These are phyloP conservation scores for Gonium pectorale DNA, from an alignment of 139 green algal genomes.

Conservation along the genomic window DNA sequence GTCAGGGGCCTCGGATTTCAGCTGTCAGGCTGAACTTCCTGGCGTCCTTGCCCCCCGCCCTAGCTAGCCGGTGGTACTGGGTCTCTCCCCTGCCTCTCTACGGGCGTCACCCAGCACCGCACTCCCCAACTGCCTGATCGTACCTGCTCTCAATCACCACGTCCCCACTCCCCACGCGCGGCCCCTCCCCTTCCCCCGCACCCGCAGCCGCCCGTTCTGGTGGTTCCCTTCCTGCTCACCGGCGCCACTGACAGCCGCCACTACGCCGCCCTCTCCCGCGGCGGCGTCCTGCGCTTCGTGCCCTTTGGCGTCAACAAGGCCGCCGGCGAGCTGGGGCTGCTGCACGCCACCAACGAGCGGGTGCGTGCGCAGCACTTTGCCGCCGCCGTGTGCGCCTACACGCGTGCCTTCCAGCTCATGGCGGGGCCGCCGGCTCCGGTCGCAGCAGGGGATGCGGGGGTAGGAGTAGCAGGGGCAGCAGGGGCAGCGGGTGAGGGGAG, in stretches of 20 bases:
- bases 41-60: too few species aligned
- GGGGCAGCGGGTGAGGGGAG: background rate
- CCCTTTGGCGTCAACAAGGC: conserved; percentile 51
- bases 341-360: conserved; percentile 81
- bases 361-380: conserved; percentile 47
- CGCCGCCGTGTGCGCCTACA: conserved; percentile 61
- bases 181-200: background rate
- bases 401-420: conserved; percentile 42
- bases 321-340: conserved; percentile 52
- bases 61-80: too few species aligned
- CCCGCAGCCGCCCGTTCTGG: conserved; percentile 3
- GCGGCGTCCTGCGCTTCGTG: conserved; percentile 70
- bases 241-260: conserved; percentile 69
- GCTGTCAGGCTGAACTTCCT: too few species aligned
- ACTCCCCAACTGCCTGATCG: too few species aligned
- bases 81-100: too few species aligned
- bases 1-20: too few species aligned
- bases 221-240: conserved; percentile 48
- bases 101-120: too few species aligned
- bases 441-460: background rate
- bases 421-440: background rate
- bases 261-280: conserved; percentile 56
- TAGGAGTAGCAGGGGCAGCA: background rate
- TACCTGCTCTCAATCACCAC: too few species aligned
- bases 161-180: too few species aligned